Evolutionary conservation across 2,329 filamentous ascomycete species (phyloP), one percentile per base, ranked within the genome.

Genomic region (Colletotrichum spinosum): DNA sequence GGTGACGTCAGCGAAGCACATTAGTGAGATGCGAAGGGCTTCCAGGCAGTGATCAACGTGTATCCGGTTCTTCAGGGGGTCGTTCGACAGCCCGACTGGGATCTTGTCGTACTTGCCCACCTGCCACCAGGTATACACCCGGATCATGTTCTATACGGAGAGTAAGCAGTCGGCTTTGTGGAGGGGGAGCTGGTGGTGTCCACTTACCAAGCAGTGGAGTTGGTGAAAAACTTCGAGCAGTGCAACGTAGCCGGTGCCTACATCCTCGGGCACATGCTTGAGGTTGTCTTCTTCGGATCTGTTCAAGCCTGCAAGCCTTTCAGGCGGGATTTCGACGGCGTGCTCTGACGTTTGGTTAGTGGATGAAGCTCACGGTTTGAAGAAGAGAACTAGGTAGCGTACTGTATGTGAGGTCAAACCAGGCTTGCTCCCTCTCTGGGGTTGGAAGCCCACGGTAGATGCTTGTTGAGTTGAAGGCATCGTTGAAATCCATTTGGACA

Each of bases 31-130:
- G 25, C 67, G 65, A 15, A 69, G 61, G 12, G 66, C 55, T 51
- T 69, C 67, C 12, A 69, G 35, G 39, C 67, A 69, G 58, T 69
- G 67, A 51, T 69, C 67, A 6, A 68, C 61, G 39, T 68, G 65
- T 15, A 68, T 68, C 9, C 67, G 55, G 39, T 61, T 64, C n/a
- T 46, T 60, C 8, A 68, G 52, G 6, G 64, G 56, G 25, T 69
- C 60, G 12, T 51, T 6, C 48, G 61, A 54, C 37, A 61, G 25
- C 39, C 53, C 59, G 5, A 51, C 12, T 25, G 51, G 51, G 4
- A 55, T 54, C 45, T 63, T 34, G 10, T 55, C 51, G 33, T 69
- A 69, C 25, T 61, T 51, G 45, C 55, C 48, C 44, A 48, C 45
- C 65, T 39, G 57, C 41, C 35, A 60, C 57, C 67, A 69, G 42